A percentile compares a stretch with the other conserved stretches of the same genome.
Conservation (phyloP, 495 filamentous ascomycete species). For the Terfezia claveryi region DNA sequence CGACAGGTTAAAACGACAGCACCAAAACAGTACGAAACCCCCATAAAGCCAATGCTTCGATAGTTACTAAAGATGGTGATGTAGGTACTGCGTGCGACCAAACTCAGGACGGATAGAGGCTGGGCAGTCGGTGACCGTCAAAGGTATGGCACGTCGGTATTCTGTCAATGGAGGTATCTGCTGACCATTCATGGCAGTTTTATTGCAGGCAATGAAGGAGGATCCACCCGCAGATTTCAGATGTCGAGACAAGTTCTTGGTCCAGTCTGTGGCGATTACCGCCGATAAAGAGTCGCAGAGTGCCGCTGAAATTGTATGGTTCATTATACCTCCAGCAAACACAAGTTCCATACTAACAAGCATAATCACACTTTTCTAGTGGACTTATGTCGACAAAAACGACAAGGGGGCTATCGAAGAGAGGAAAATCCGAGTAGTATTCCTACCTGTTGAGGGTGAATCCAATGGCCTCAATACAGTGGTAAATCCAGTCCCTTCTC, state of each 20-base stretch:
- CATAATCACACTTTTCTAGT: slow-evolving; percentile 26
- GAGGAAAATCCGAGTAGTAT: slow-evolving; percentile 88
- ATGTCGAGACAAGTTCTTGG: slow-evolving; percentile 94
- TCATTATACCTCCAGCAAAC: neutral
- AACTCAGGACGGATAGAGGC: slow-evolving; percentile 90
- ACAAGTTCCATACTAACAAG: slow-evolving; percentile 13
- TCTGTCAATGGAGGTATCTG: slow-evolving; percentile 4
- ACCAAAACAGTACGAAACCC: slow-evolving; percentile 70
- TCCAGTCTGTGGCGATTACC: slow-evolving; percentile 75
- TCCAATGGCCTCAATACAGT: neutral
- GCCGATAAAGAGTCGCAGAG: slow-evolving; percentile 62
- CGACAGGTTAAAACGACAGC: slow-evolving; percentile 92
- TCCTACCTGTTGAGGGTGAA: slow-evolving; percentile 41
- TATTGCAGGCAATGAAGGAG: slow-evolving; percentile 93
- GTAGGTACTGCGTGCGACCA: slow-evolving; percentile 88
- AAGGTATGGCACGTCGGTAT: slow-evolving; percentile 36
- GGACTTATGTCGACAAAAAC: slow-evolving; percentile 54
- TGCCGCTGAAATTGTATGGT: slow-evolving; percentile 55
- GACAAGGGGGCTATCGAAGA: slow-evolving; percentile 61
- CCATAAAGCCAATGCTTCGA: neutral
- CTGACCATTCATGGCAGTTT: slow-evolving; percentile 31
- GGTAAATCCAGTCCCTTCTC: too few relatives aligned
- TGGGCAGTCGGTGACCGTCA: slow-evolving; percentile 70
- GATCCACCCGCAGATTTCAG: slow-evolving; percentile 67
- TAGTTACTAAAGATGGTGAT: neutral